Evolutionary conservation across 805 yeast species (phyloP), one percentile per base, ranked within the genome.

Genomic region (Maudiozyma serrabonitensis): DNA sequence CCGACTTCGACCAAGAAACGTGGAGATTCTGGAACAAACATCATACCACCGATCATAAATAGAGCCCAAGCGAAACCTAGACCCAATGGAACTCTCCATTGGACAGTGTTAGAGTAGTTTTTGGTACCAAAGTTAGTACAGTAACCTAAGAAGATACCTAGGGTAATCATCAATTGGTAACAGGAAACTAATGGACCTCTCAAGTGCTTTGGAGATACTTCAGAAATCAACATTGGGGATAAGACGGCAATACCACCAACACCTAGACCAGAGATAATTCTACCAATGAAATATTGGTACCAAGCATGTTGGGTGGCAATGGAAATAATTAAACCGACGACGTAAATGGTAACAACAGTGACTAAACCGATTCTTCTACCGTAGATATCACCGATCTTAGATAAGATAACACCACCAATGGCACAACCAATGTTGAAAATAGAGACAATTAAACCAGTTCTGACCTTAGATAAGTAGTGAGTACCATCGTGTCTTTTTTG

Each of bases 341-440:
- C 76, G 67, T 82, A 83, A 50, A 84, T 74, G 38, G 77, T 67
- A 78, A 81, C 80, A 54, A 81, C 75, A 40, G 73, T 61, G 76
- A 79, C 78, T 48, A 84, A 65, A 61, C 84, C 87, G 39, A 69
- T 58, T 64, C 82, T 78, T 72, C 89, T 77, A 59, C 89, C 89
- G 58, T 73, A 75, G 39, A 75, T 62, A 61, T 84, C 88, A 63
- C 78, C 87, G 28, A 75, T 56, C 56, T 75, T 79, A 48, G 82
- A 75, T 47, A 83, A 68, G 43, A 76, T 68, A 39, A 83, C 62
- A 67, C 86, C 84, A 64, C 90, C 91, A 50, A 83, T 67, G 47
- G 86, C 86, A 73, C 88, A 82, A 57, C 89, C 89, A 56, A 84
- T 72, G 70, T 82, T 82, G 74, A 82, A 84, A 55, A 80, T 73